Evolutionary conservation across 2,329 filamentous ascomycete genomes (phyloP).

Genomic region (Calonectria honghensis): DNA sequence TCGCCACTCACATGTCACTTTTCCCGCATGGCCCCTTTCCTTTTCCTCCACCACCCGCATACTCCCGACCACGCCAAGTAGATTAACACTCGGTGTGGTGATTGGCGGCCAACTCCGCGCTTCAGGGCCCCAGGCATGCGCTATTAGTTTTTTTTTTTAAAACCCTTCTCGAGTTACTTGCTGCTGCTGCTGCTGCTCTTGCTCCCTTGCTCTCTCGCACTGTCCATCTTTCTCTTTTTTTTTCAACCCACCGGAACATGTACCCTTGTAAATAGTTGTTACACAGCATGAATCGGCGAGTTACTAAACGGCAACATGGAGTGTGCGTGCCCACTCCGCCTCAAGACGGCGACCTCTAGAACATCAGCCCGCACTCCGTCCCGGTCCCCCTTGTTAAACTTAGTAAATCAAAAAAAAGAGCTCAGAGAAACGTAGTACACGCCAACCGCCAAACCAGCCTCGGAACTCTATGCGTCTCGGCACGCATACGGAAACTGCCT

Average conservation of each 20-base stretch:
- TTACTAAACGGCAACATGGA: conserved; percentile 18
- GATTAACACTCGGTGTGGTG: conserved; percentile 31
- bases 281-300: conserved; percentile 34
- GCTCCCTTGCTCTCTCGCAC: background rate
- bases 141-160: conserved; percentile 29
- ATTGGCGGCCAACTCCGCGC: conserved; percentile 35
- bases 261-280: conserved; percentile 25
- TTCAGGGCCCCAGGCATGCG: conserved; percentile 4
- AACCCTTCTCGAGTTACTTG: background rate
- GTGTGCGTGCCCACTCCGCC: background rate
- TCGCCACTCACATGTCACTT: conserved; percentile 7
- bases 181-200: background rate
- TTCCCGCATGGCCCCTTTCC: conserved; percentile 11
- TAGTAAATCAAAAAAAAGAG: conserved; percentile 13
- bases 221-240: background rate
- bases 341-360: conserved; percentile 2
- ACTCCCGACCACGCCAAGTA: conserved; percentile 40
- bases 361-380: background rate
- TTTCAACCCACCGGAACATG: conserved; percentile 13
- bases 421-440: conserved; percentile 4
- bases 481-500: conserved; percentile 15
- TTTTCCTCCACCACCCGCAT: conserved; percentile 39
- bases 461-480: conserved; percentile 33
- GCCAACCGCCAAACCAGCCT: conserved; percentile 22
- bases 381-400: conserved; percentile 16